These are phyloP conservation scores for Colletotrichum australisinense DNA, from an alignment of 2,329 filamentous ascomycete genomes.

Conservation along the genomic window DNA sequence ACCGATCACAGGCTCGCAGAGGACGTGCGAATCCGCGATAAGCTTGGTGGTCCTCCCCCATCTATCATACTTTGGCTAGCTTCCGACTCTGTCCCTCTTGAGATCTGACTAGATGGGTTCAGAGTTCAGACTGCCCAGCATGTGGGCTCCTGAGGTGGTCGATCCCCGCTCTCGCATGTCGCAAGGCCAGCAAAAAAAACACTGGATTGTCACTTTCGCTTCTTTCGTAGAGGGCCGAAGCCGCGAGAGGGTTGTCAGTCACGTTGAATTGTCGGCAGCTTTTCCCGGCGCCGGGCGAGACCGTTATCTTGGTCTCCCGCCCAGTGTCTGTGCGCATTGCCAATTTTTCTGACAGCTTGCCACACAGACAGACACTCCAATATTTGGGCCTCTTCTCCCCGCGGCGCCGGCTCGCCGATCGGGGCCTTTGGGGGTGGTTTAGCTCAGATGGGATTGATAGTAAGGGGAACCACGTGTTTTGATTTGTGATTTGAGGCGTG, in stretches of 20 bases:
- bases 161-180: not conserved
- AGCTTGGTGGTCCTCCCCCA: not conserved
- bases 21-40: not conserved
- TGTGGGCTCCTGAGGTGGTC: not conserved
- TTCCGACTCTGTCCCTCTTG: not conserved
- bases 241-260: not conserved
- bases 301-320: not conserved
- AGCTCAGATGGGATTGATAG: not conserved
- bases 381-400: too few relatives aligned
- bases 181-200: not conserved
- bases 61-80: not conserved
- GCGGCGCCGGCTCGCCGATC: not conserved
- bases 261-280: not conserved
- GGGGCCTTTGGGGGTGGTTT: not conserved
- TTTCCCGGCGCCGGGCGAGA: too few relatives aligned
- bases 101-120: not conserved
- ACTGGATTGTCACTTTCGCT: not conserved
- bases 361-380: too few relatives aligned
- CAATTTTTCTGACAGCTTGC: not conserved
- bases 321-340: not conserved
- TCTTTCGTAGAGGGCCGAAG: conserved; percentile 10
- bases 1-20: not conserved
- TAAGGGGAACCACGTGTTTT: not conserved
- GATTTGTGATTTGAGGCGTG: not conserved
- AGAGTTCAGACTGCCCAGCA: not conserved